Base-by-base conservation (phyloP, 768 basidiomycete genomes). In the Scleroderma citrinum region DNA sequence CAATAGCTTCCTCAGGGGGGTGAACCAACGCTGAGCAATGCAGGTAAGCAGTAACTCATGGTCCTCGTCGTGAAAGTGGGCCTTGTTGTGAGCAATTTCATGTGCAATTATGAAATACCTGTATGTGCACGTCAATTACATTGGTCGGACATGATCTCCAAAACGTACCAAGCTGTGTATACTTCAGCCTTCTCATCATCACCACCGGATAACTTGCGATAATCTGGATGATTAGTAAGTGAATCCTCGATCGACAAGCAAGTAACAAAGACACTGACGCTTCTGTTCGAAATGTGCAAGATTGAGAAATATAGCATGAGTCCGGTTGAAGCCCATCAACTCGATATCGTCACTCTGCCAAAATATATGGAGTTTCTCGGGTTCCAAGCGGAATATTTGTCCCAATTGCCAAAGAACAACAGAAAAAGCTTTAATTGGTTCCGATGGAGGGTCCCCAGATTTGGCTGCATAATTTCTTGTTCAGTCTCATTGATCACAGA, bases 81-180 rank as follows among this genome's bases (percentile, higher is more conserved):
- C 49, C 11, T 44, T 38, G 10, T 60, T 58, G 49, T 63, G 63
- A 14, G 62, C 63, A 6, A 63, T 54, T 44, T 63, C 62, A 14
- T 63, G 62, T 2, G 55, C 61, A 51, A 65, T 61, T 3, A 63
- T 58, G 30, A 65, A 57, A 29, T 56, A 63, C 62, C 62, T 63
- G 20, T 3, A 8, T 35, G 13, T n/a, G n/a, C n/a, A 29, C n/a
- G 21, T 20, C 14, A 16, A 24, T 10, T 26, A 46, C 13, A 38
- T 16, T 17, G 29, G 19, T 13, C 35, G 5, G 21, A 5, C 24
- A 35, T 35, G 24, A 3, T 24, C 40, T 1, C 23, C 24, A 26
- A 16, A 26, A 16, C 47, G 2, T 41, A 48, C 37, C 46, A 47
- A 12, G 35, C 37, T 6, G 19, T 24, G 19, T 39, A 47, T 11